Base-by-base conservation (phyloP, 176 grass and related monocot species). In the Oryza punctata region DNA sequence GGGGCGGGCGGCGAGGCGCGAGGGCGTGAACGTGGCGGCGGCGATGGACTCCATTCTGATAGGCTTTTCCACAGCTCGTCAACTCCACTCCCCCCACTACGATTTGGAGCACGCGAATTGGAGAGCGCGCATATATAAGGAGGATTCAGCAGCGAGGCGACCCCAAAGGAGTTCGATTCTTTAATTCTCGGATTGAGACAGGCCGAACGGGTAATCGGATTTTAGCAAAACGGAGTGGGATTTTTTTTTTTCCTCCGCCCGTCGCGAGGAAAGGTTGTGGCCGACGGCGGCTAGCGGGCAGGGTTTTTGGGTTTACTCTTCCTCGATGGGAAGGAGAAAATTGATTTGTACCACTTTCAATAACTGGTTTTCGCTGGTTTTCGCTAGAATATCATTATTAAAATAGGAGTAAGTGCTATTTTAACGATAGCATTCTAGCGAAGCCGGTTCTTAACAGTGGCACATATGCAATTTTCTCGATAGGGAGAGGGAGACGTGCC, bases 21-120 rank as follows among this genome's bases (percentile, higher is more conserved):
- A 81, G 26, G 84, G 77, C 6, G 81, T 70, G 67, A 90, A 90
- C 24, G 81, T 41, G 60, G 87, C n/a, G 71, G 80, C 81, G 47
- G 85, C 78, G 65, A 90, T 47, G 75, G 84, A 87, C 63, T 87
- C 88, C 88, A 90, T 90, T 43, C 38, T 25, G 49, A 60, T 59
- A 10, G 16, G 44, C 12, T 67, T 80, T 67, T 80, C 18, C 18
- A 19, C 29, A 74, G 3, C 40, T 10, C 40, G 40, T 41, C 40
- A 41, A 41, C 65, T 37, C 54, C 32, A 13, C 29, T 40, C 10
- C 19, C 6, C 15, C 23, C 63, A 40, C 13, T 37, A 19, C 24
- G 67, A 78, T 90, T 86, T 82, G 11, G 21, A 60, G 66, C 54
- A 60, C 21, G 45, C 61, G 25, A 78, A 37, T 1, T 65, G 57